A percentile compares a stretch with the other conserved stretches of the same genome.
Conservation (phyloP, 306 rosid species). For the Canavalia gladiata region DNA sequence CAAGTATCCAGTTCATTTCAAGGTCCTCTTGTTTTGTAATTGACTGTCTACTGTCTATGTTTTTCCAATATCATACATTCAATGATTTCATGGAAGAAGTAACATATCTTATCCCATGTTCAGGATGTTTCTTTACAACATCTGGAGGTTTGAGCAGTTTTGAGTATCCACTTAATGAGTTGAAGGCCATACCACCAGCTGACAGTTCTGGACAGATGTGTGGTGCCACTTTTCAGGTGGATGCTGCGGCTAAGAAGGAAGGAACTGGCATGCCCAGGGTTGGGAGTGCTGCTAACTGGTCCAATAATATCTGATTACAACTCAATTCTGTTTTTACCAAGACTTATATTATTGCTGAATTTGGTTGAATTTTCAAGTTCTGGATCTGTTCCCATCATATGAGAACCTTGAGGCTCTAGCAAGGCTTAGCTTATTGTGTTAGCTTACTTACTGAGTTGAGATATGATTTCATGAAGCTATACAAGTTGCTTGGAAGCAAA, state of each 20-base stretch:
- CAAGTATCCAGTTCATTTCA: constrained; percentile 26
- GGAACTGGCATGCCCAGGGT: constrained; percentile 90
- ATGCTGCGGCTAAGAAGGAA: constrained; percentile 78
- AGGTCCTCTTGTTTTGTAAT: neutral
- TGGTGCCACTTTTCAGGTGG: constrained; percentile 91
- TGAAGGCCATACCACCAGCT: constrained; percentile 94
- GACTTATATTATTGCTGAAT: constrained; percentile 48
- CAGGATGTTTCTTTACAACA: constrained; percentile 91
- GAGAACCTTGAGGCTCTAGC: constrained; percentile 44
- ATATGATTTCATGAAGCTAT: constrained; percentile 42
- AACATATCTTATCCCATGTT: constrained; percentile 35
- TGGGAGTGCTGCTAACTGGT: constrained; percentile 99
- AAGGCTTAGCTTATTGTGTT: constrained; percentile 45
- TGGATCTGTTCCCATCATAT: constrained; percentile 43
- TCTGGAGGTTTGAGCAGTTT: constrained; percentile 91
- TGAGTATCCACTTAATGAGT: constrained; percentile 91
- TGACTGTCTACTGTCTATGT: neutral
- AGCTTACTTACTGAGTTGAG: constrained; percentile 40
- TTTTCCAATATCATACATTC: constrained; percentile 6
- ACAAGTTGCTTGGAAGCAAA: constrained; percentile 48
- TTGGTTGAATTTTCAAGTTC: constrained; percentile 42
- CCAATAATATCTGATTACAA: constrained; percentile 68
- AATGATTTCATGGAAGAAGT: constrained; percentile 37
- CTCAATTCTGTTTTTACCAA: constrained; percentile 33
- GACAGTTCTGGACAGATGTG: constrained; percentile 90